Evolutionary conservation across 805 yeast species (phyloP), one percentile per base, ranked within the genome.

Genomic region (Lipomyces kockii): DNA sequence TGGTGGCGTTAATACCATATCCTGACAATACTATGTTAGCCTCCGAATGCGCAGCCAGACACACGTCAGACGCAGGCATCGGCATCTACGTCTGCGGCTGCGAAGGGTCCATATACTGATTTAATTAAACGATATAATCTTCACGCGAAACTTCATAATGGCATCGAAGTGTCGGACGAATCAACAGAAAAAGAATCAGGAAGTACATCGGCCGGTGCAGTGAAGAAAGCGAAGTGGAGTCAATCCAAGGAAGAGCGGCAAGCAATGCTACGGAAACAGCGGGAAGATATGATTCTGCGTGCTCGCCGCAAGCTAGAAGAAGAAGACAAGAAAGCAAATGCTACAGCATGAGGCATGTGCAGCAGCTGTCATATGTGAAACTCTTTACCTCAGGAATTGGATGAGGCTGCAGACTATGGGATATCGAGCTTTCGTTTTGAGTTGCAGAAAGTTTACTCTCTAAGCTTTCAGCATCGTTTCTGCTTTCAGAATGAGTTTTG

Each of bases 241-340:
- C 73, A 76, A 69, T 75, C 80, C 46, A 79, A 83, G 46, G 80
- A 79, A 58, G 81, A 79, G 67, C 81, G 87, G 64, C 81, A 82
- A 60, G 75, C 74, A 61, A 79, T 78, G 43, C 78, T 86, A 62
- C 81, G 81, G 56, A 80, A 80, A 63, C 86, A 84, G 76, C 85
- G 84, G 63, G 82, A 83, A 64, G 84, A 84, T 60, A 83, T 89
- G 88, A 83, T 89, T 54, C 76, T 85, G 75, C 80, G 82, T 64
- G 91, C 92, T 0, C 84, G 92, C 71, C 78, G 81, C 71, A 83
- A 88, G 75, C 80, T 91, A 76, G 72, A 72, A 4, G 49, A n/a
- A 5, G 49, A 43, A 3, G 49, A 43, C 11, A 43, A 43, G 49
- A 52, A 39, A 51, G 20, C 51, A 65, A 54, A n/a, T n/a, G 14